phyloP scores from a whole-genome alignment of 176 grass and related monocot species.

The Zizania latifolia region DNA sequence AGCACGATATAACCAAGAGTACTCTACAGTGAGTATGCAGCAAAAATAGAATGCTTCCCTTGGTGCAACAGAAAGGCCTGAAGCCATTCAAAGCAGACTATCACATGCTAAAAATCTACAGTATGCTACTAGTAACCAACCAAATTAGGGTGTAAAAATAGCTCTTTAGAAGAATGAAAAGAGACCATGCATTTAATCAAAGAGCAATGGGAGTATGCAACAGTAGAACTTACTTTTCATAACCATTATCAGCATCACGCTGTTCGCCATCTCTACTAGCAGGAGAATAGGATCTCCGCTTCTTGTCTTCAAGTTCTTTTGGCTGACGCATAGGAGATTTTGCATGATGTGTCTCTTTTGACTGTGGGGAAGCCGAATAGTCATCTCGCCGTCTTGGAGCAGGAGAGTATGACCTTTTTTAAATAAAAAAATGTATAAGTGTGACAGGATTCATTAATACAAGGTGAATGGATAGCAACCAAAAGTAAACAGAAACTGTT shows the following conservation, averaged over 20 bases:
- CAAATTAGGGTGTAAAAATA: neutral
- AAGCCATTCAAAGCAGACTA: too few species aligned
- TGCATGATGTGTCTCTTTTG: constrained; percentile 32
- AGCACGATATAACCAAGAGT: neutral
- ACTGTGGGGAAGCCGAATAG: constrained; percentile 55
- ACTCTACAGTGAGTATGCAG: neutral
- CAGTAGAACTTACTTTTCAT: constrained; percentile 49
- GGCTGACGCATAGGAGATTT: constrained; percentile 43
- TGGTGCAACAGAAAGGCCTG: neutral
- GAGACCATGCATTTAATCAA: neutral
- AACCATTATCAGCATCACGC: constrained; percentile 40
- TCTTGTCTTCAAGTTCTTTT: constrained; percentile 47
- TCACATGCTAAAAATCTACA: neutral
- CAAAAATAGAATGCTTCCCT: neutral
- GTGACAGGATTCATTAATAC: neutral
- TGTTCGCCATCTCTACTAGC: constrained; percentile 31
- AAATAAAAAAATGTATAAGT: neutral
- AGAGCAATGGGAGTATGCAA: neutral
- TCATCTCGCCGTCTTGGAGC: constrained; percentile 52
- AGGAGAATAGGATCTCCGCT: constrained; percentile 49
- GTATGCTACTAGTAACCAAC: neutral
- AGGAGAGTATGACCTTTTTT: constrained; percentile 80
- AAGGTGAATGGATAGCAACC: neutral
- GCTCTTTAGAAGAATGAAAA: neutral
- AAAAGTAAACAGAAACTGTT: neutral